A percentile compares a stretch with the other conserved stretches of the same genome.
phyloP scores from a whole-genome alignment of 805 yeast genomes.

The Grigorovia transvaalensis region DNA sequence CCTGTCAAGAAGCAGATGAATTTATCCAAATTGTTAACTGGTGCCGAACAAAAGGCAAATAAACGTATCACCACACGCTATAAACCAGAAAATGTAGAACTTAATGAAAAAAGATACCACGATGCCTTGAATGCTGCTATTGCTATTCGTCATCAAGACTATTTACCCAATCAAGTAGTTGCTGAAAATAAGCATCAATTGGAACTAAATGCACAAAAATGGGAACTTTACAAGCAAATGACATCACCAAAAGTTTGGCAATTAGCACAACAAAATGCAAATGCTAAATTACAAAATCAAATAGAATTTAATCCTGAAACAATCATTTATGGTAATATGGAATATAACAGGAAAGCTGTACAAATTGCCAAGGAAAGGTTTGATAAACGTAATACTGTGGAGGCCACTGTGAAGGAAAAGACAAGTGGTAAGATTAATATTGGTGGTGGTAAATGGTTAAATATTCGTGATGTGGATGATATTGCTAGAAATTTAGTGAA shows the following conservation, averaged over 20 bases:
- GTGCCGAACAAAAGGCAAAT: constrained; percentile 23
- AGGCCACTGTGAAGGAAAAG: constrained; percentile 11
- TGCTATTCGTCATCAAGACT: constrained; percentile 26
- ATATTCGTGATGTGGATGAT: constrained; percentile 62
- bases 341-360: constrained; percentile 60
- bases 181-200: constrained; percentile 29
- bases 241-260: constrained; percentile 34
- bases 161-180: constrained; percentile 11
- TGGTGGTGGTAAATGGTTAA: constrained; percentile 81
- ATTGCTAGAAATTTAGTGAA: constrained; percentile 72
- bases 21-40: constrained; percentile 20
- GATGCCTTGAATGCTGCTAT: constrained; percentile 36
- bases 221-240: constrained; percentile 6
- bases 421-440: constrained; percentile 47
- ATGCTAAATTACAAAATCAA: not conserved
- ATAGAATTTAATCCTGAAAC: not conserved
- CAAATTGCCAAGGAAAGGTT: constrained; percentile 63
- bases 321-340: constrained; percentile 32
- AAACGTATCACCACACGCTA: constrained; percentile 16
- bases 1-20: constrained; percentile 14
- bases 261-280: constrained; percentile 29
- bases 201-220: constrained; percentile 26
- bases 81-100: constrained; percentile 4
- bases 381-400: constrained; percentile 39
- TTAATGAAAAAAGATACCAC: constrained; percentile 5